A percentile compares a stretch with the other conserved stretches of the same genome.
phyloP scores from a whole-genome alignment of 441 rosid genomes.

The Bocquillonia castaneifolia region DNA sequence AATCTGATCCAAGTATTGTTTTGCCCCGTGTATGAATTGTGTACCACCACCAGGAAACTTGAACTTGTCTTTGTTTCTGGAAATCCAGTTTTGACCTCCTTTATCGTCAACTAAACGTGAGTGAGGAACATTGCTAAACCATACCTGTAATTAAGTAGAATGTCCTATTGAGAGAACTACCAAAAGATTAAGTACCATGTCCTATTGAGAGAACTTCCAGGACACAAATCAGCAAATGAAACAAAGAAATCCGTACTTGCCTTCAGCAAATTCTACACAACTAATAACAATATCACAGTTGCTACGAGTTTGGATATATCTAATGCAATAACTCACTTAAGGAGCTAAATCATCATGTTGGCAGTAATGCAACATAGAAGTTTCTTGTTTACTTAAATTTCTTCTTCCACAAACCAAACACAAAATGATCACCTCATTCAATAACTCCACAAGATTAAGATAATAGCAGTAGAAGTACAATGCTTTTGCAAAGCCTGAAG shows the following conservation, averaged over 20 bases:
- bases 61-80: slow-evolving; percentile 64
- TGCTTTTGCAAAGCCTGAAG: not conserved
- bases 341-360: not conserved
- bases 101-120: slow-evolving; percentile 83
- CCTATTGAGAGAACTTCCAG: too few relatives aligned
- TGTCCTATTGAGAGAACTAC: slow-evolving; percentile 17
- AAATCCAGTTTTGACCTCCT: slow-evolving; percentile 97
- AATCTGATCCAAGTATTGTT: slow-evolving; percentile 83
- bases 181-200: too few relatives aligned
- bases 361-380: not conserved
- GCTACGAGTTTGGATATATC: not conserved
- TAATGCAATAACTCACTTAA: not conserved
- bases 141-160: slow-evolving; percentile 47
- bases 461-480: not conserved
- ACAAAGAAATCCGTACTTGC: not conserved
- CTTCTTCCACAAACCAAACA: too few relatives aligned
- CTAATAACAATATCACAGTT: not conserved
- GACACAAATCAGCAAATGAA: slow-evolving; percentile 9
- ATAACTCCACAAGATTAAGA: not conserved
- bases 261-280: not conserved
- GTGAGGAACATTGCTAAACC: slow-evolving; percentile 91
- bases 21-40: slow-evolving; percentile 97
- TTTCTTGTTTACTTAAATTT: not conserved
- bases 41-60: slow-evolving; percentile 98
- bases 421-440: not conserved